A percentile compares a stretch with the other conserved stretches of the same genome.
These are phyloP conservation scores for Actinidia chinensis DNA, from an alignment of 179 eudicot species.

Conservation along the genomic window DNA sequence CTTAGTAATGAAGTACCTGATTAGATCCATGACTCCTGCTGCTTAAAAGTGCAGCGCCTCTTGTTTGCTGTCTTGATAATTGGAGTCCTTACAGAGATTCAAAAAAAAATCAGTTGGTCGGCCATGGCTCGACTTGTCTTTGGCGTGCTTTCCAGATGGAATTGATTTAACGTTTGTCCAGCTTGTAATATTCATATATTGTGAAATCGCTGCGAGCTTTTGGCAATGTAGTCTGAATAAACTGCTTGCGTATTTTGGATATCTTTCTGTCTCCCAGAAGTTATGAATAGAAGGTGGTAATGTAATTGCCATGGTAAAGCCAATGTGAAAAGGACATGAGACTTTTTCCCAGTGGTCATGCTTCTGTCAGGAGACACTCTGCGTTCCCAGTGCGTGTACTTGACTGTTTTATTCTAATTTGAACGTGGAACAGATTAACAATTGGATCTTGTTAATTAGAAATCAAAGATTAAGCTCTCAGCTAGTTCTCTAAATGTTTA, in stretches of 20 bases:
- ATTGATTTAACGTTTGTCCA: slow-evolving; percentile 40
- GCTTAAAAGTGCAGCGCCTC: slow-evolving; percentile 52
- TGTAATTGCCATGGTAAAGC: slow-evolving; percentile 67
- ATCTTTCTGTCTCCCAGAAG: slow-evolving; percentile 36
- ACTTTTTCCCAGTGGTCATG: slow-evolving; percentile 94
- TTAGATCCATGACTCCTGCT: slow-evolving; percentile 13
- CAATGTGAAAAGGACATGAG: slow-evolving; percentile 76
- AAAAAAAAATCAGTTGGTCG: slow-evolving; percentile 77
- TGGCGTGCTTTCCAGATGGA: slow-evolving; percentile 93
- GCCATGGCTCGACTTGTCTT: slow-evolving; percentile 90
- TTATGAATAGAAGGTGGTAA: slow-evolving; percentile 43
- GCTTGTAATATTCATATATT: background rate
- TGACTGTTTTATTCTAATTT: no score
- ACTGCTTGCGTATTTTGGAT: background rate
- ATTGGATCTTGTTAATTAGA: no score
- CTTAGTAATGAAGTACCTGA: background rate
- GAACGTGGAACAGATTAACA: no score
- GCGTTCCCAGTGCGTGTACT: no score
- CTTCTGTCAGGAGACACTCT: slow-evolving; percentile 65
- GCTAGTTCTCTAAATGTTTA: no score
- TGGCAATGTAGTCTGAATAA: background rate
- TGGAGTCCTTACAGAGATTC: slow-evolving; percentile 82
- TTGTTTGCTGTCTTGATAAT: slow-evolving; percentile 76
- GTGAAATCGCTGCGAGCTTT: no score
- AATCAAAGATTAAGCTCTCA: no score